Conservation (phyloP, 2,329 filamentous ascomycete species). For the Paraphaeosphaeria minitans region DNA sequence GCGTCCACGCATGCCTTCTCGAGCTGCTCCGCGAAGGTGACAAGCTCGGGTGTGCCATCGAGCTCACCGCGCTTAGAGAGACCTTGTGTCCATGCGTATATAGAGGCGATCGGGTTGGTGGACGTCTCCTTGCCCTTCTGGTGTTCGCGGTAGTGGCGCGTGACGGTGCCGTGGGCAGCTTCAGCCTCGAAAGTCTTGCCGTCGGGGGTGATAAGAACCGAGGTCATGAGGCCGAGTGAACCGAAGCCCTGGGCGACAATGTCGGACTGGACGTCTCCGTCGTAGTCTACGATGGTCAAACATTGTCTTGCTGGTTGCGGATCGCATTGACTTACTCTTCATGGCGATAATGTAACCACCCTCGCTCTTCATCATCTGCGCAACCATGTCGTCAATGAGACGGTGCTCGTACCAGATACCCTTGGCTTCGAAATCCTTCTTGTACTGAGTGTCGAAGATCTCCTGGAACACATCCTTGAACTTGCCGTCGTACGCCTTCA, state of each 20-base stretch:
- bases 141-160: slow-evolving; percentile 97
- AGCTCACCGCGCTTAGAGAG: slow-evolving; percentile 91
- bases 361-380: slow-evolving; percentile 99
- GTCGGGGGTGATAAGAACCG: slow-evolving; percentile 93
- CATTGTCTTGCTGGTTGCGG: not conserved
- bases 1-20: slow-evolving; percentile 95
- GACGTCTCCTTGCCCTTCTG: slow-evolving; percentile 97
- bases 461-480: slow-evolving; percentile 99
- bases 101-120: slow-evolving; percentile 97
- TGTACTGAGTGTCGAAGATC: slow-evolving; percentile 87
- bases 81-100: slow-evolving; percentile 98
- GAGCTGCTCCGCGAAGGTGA: slow-evolving; percentile 87
- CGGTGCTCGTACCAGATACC: slow-evolving; percentile 99
- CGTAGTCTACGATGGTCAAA: slow-evolving; percentile 74
- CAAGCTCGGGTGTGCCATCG: slow-evolving; percentile 88
- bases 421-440: slow-evolving; percentile 85
- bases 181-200: slow-evolving; percentile 97
- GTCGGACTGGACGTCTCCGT: slow-evolving; percentile 98
- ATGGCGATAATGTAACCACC: slow-evolving; percentile 97
- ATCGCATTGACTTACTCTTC: slow-evolving; percentile 69
- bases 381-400: slow-evolving; percentile 99
- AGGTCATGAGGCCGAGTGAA: slow-evolving; percentile 97
- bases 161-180: slow-evolving; percentile 97
- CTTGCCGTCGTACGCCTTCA: slow-evolving; percentile 97
- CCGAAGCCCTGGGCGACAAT: slow-evolving; percentile 98